Evolutionary conservation across 495 filamentous ascomycete genomes (phyloP).

Genomic region (Terfezia claveryi): DNA sequence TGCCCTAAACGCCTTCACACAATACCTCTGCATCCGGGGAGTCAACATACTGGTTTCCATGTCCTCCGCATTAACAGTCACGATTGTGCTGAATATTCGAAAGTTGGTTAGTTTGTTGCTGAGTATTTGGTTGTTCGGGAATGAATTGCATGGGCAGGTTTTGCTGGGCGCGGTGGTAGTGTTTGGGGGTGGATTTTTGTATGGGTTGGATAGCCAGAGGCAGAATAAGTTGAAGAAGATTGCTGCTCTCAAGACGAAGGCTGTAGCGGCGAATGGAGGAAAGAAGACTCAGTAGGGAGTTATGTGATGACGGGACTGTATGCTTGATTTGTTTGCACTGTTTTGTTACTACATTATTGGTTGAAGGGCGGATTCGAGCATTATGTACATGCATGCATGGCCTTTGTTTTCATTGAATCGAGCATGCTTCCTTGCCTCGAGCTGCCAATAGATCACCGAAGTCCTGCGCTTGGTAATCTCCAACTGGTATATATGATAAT

Average conservation of each 20-base stretch:
- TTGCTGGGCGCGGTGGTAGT: constrained; percentile 62
- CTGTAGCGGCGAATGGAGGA: neutral
- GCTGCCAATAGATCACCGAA: too few relatives aligned
- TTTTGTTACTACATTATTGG: too few relatives aligned
- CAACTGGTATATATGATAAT: too few relatives aligned
- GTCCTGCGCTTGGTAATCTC: too few relatives aligned
- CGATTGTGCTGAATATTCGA: constrained; percentile 82
- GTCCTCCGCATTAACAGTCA: constrained; percentile 79
- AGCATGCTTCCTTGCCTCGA: too few relatives aligned
- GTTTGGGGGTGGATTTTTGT: constrained; percentile 69
- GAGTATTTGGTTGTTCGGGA: constrained; percentile 86
- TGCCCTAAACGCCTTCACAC: constrained; percentile 63
- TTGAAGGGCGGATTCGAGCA: too few relatives aligned
- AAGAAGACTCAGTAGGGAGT: neutral
- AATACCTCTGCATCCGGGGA: constrained; percentile 83
- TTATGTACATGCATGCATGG: too few relatives aligned
- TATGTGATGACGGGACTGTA: too few relatives aligned
- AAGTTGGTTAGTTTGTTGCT: constrained; percentile 81
- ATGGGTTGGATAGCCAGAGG: constrained; percentile 49
- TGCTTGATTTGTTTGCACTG: too few relatives aligned
- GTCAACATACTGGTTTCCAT: constrained; percentile 75
- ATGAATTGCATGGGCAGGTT: constrained; percentile 49
- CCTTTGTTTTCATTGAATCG: too few relatives aligned
- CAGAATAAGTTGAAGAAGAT: constrained; percentile 13
- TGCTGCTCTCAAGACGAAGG: constrained; percentile 1